phyloP scores from a whole-genome alignment of 352 stramenopile genomes.

The Thalassiosira hispida region DNA sequence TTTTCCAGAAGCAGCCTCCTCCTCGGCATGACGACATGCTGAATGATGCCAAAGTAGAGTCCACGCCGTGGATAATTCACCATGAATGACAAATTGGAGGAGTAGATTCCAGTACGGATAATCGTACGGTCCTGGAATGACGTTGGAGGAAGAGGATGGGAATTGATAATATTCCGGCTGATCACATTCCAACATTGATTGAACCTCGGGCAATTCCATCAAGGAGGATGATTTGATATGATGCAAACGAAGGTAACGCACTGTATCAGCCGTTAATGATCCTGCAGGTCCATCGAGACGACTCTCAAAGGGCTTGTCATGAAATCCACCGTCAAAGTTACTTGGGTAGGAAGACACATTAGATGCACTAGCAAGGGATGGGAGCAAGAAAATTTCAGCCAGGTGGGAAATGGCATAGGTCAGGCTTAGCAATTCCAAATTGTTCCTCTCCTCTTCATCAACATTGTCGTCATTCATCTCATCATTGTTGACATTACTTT shows the following conservation, averaged over 20 bases:
- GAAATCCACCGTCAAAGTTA: conserved; percentile 25
- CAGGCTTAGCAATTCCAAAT: conserved; percentile 66
- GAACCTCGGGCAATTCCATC: conserved; percentile 17
- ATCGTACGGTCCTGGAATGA: conserved; percentile 25
- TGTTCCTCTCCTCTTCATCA: conserved; percentile 18
- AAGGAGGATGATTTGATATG: conserved; percentile 29
- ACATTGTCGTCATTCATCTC: not conserved
- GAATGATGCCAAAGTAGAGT: conserved; percentile 66
- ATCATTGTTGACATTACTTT: not conserved
- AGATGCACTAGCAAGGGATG: conserved; percentile 1
- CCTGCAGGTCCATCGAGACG: conserved; percentile 33
- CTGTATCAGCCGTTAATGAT: conserved; percentile 64
- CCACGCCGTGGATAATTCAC: conserved; percentile 67
- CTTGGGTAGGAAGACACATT: conserved; percentile 11
- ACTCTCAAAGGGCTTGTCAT: conserved; percentile 5
- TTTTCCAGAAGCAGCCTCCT: conserved; percentile 15
- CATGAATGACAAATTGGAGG: conserved; percentile 46
- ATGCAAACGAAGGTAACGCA: conserved; percentile 72
- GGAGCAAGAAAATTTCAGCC: conserved; percentile 59
- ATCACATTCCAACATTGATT: conserved; percentile 46
- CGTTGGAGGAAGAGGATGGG: not conserved
- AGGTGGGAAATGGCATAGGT: conserved; percentile 65
- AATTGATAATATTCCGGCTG: conserved; percentile 66
- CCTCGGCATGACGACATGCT: conserved; percentile 37
- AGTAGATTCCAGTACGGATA: conserved; percentile 64